Evolutionary conservation across 352 stramenopile genomes (phyloP), one percentile per base, ranked within the genome.

Genomic region (Pilasporangium apinafurcum): DNA sequence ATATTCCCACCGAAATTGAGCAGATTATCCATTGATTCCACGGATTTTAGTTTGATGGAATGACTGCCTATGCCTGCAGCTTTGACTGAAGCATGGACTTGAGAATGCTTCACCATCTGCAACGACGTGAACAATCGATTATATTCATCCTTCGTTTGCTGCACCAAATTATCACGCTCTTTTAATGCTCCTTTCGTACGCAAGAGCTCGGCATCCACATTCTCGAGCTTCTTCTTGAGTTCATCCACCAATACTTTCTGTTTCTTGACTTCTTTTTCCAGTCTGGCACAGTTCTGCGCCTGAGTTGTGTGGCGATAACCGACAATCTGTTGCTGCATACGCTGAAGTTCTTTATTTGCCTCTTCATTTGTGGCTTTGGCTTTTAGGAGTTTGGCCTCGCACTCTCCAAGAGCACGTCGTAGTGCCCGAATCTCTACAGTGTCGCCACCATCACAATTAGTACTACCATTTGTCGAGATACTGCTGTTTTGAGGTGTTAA

Each of bases 91-190:
- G n/a, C 5, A 28, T 24, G 4, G 34, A 0, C 33, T 56, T 45
- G 48, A 51, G 36, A n/a, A 33, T 22, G 62, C 52, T 85, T 87
- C 51, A 73, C 55, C 57, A 80, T 83, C 30, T 88, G 78, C 12
- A 91, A 49, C 22, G 66, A 68, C 14, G 49, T 50, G 32, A 91
- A 91, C 10, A 91, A 41, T 28, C 71, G 83, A 40, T 75, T 69
- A 51, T 91, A 91, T 46, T 91, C 78, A 30, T 76, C 59, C 27
- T 74, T 80, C 76, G 84, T 88, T 20, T 64, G 56, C 12, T 68
- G 53, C 21, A 83, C 62, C n/a, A 62, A 44, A 7, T 30, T 30
- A 9, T 83, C 70, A 12, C 68, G 65, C 44, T 84, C 70, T 48
- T 83, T 86, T 9, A 86, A 35, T 2, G 45, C 31, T 3, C 55